These are phyloP conservation scores for Barnettozyma pratensis DNA, from an alignment of 805 yeast genomes.

Conservation along the genomic window DNA sequence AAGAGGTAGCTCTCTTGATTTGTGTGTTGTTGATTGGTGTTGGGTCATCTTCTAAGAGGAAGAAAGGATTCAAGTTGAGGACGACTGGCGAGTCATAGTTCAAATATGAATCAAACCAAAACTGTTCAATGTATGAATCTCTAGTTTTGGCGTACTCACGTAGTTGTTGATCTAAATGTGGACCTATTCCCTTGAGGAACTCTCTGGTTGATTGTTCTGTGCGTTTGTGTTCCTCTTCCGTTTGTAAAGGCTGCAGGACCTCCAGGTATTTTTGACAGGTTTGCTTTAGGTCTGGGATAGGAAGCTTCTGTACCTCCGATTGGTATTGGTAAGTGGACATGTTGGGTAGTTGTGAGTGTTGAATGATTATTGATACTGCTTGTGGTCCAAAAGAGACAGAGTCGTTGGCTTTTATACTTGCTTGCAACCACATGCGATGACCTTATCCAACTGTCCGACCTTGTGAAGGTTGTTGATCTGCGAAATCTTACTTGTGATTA, in stretches of 20 bases:
- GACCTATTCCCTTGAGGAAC: constrained; percentile 52
- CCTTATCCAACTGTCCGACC: not conserved
- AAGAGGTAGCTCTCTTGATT: constrained; percentile 73
- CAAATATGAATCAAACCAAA: constrained; percentile 89
- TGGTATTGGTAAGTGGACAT: constrained; percentile 55
- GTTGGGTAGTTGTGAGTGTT: not conserved
- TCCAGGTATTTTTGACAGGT: constrained; percentile 64
- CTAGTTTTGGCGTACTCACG: constrained; percentile 56
- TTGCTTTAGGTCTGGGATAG: constrained; percentile 70
- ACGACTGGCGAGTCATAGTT: constrained; percentile 88
- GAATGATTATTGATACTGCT: not conserved
- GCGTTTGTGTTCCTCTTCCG: constrained; percentile 58
- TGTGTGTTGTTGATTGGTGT: constrained; percentile 48
- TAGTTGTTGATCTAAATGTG: constrained; percentile 57
- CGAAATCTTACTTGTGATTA: too few species aligned
- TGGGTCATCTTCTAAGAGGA: constrained; percentile 87
- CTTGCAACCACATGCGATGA: not conserved
- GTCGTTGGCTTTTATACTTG: not conserved
- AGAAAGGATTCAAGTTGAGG: constrained; percentile 86
- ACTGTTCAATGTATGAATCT: constrained; percentile 84
- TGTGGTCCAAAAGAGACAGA: not conserved
- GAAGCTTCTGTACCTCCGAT: constrained; percentile 55
- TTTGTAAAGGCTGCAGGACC: constrained; percentile 75
- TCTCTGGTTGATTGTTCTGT: constrained; percentile 54
- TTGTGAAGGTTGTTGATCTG: not conserved